Conservation (phyloP, 2,329 filamentous ascomycete species). For the Neophaeococcomyces aloes region DNA sequence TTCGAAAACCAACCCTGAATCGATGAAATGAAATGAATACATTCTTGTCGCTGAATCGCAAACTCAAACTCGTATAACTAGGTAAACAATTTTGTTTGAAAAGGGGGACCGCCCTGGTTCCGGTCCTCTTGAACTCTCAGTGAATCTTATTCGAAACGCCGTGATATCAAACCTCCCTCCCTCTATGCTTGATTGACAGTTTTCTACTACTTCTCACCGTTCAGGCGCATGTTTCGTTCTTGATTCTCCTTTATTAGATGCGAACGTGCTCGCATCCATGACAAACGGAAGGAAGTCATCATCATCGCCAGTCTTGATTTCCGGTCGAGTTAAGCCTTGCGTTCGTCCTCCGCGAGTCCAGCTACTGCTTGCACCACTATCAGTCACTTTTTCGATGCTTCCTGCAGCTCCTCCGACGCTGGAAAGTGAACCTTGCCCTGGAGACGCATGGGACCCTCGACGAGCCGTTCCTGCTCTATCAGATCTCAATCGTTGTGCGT, state of each 20-base stretch:
- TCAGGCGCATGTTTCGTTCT: not conserved
- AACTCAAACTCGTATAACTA: too few species aligned
- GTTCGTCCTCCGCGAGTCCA: conserved; percentile 15
- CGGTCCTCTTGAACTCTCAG: too few species aligned
- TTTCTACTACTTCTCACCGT: too few species aligned
- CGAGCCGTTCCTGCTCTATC: conserved; percentile 10
- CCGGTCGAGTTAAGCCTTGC: conserved; percentile 16
- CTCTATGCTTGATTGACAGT: too few species aligned
- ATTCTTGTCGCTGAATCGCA: too few species aligned
- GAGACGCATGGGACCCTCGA: conserved; percentile 9
- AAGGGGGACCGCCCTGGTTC: too few species aligned
- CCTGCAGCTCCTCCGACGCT: conserved; percentile 17
- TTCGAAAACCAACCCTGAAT: too few species aligned
- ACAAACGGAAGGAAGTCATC: conserved; percentile 21
- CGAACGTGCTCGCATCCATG: conserved; percentile 17
- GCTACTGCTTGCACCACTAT: conserved; percentile 15
- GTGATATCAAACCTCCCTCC: too few species aligned
- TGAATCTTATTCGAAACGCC: too few species aligned
- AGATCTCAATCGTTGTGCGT: conserved; percentile 10
- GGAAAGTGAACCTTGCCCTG: conserved; percentile 17
- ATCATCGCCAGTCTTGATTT: conserved; percentile 17
- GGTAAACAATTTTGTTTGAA: too few species aligned
- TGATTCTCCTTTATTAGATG: not conserved
- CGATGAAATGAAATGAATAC: too few species aligned
- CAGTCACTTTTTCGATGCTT: conserved; percentile 14